Percentiles rank a stretch among this genome's conserved stretches.
phyloP scores from a whole-genome alignment of 1,284 basidiomycete species.

The Ganoderma lingzhi region DNA sequence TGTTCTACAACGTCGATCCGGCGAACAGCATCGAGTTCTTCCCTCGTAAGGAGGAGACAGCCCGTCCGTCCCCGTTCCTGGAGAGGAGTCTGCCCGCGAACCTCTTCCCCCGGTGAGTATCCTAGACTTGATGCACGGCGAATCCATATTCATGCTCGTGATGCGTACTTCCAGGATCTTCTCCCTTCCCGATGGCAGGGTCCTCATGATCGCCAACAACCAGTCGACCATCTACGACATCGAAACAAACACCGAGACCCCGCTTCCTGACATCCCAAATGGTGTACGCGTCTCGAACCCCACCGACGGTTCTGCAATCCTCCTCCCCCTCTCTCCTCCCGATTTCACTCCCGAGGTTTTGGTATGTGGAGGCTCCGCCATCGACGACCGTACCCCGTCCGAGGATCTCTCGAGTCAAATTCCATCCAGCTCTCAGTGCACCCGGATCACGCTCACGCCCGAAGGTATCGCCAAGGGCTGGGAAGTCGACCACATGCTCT shows the following conservation, averaged over 20 bases:
- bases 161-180: constrained; percentile 27
- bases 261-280: constrained; percentile 55
- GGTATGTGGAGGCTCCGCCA: constrained; percentile 54
- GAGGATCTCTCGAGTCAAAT: constrained; percentile 46
- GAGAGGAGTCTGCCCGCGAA: constrained; percentile 32
- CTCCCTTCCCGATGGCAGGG: constrained; percentile 48
- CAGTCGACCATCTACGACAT: constrained; percentile 42
- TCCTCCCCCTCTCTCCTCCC: constrained; percentile 56
- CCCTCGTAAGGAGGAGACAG: constrained; percentile 56
- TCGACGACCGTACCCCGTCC: constrained; percentile 42
- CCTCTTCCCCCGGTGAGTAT: constrained; percentile 35
- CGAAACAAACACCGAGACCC: constrained; percentile 47
- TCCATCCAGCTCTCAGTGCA: constrained; percentile 53
- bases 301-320: constrained; percentile 53
- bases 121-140: not conserved
- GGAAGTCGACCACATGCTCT: constrained; percentile 40
- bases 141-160: not conserved
- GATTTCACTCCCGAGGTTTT: constrained; percentile 57
- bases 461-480: constrained; percentile 38
- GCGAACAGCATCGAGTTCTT: constrained; percentile 63
- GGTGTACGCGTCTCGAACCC: constrained; percentile 55
- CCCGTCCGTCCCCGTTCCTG: constrained; percentile 56
- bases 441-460: constrained; percentile 35
- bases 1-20: constrained; percentile 50
- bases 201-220: constrained; percentile 54